Evolutionary conservation across 2,329 filamentous ascomycete genomes (phyloP).

Genomic region (Coniochaeta hoffmannii): DNA sequence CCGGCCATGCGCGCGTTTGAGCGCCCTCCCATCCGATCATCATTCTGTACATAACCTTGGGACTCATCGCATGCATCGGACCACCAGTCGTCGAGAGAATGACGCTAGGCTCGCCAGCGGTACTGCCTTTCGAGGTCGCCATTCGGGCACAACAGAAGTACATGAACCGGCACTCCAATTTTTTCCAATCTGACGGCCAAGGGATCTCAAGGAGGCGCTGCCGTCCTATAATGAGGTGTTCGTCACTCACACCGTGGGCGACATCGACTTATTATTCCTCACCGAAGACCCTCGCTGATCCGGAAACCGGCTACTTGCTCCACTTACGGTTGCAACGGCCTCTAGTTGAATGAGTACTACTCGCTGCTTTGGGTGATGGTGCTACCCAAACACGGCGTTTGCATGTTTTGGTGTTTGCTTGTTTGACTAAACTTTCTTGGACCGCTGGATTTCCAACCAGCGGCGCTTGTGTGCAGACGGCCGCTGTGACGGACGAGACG

Average conservation of each 20-base stretch:
- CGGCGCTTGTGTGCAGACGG: background rate
- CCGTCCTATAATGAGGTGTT: background rate
- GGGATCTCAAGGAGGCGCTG: background rate
- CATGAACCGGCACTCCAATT: background rate
- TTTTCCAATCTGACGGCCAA: background rate
- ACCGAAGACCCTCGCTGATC: background rate
- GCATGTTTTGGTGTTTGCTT: background rate
- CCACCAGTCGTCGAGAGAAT: background rate
- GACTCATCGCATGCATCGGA: background rate
- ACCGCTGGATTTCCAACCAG: background rate
- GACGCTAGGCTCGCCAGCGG: background rate
- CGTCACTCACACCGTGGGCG: background rate
- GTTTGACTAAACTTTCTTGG: background rate
- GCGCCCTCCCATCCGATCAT: no score
- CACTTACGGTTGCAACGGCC: background rate
- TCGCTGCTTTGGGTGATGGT: background rate
- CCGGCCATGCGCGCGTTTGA: no score
- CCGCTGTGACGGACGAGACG: background rate
- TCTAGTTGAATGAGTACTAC: background rate
- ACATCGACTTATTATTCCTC: background rate
- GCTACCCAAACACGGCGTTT: background rate
- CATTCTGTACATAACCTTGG: no score
- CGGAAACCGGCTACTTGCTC: background rate
- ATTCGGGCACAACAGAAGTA: background rate
- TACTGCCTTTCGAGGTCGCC: background rate